These are phyloP conservation scores for Penicillium egyptiacum DNA, from an alignment of 495 filamentous ascomycete genomes.

Conservation along the genomic window DNA sequence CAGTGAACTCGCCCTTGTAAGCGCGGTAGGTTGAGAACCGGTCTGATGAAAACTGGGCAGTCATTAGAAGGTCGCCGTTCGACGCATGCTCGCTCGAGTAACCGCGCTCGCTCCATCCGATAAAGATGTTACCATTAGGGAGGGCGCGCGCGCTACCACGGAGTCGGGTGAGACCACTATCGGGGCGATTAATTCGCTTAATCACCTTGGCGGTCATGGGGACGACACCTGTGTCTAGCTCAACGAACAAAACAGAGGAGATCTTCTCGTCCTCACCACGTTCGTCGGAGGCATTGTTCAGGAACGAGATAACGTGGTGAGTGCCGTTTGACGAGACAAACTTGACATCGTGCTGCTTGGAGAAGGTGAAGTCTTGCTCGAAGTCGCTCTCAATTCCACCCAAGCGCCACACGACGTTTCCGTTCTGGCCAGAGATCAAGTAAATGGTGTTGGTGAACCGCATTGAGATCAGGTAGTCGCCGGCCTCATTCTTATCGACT, in stretches of 20 bases:
- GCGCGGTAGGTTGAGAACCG: constrained; percentile 45
- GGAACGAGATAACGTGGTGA: constrained; percentile 50
- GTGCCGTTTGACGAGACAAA: constrained; percentile 53
- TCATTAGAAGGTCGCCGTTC: constrained; percentile 54
- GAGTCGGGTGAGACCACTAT: constrained; percentile 52
- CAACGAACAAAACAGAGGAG: constrained; percentile 55
- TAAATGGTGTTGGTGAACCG: constrained; percentile 58
- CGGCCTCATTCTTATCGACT: constrained; percentile 44
- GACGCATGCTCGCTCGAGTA: constrained; percentile 57
- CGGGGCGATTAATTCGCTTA: constrained; percentile 46
- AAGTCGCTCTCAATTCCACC: constrained; percentile 50
- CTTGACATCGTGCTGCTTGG: constrained; percentile 61
- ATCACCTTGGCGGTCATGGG: constrained; percentile 48
- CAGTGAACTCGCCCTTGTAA: constrained; percentile 42
- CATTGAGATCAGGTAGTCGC: constrained; percentile 59
- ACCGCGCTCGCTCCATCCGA: constrained; percentile 59
- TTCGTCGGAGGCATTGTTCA: constrained; percentile 56
- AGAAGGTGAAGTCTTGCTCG: constrained; percentile 51
- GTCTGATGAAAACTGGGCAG: constrained; percentile 35
- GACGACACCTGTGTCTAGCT: constrained; percentile 45
- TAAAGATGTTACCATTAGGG: constrained; percentile 53
- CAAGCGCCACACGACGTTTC: constrained; percentile 59
- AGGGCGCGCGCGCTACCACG: constrained; percentile 60
- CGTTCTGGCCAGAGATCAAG: constrained; percentile 56
- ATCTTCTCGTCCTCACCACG: constrained; percentile 37